Conservation (phyloP, 1,139 yeast species). For the Yamadazyma atlantica region DNA sequence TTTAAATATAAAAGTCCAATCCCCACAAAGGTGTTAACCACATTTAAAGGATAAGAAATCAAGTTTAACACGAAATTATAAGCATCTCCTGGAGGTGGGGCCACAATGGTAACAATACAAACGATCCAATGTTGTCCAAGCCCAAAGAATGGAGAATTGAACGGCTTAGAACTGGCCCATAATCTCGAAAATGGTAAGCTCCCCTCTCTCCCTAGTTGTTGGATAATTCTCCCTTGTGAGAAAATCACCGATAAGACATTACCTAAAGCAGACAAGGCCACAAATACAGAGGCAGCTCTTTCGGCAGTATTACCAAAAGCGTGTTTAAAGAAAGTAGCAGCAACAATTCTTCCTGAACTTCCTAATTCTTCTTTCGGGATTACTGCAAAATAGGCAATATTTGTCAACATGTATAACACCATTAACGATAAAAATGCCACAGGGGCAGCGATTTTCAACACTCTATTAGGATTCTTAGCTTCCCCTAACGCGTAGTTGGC, state of each 20-base stretch:
- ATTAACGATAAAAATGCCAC: constrained; percentile 59
- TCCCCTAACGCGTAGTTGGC: constrained; percentile 84
- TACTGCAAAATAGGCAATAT: constrained; percentile 58
- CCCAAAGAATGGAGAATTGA: constrained; percentile 51
- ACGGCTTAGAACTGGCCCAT: constrained; percentile 45
- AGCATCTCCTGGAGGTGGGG: constrained; percentile 53
- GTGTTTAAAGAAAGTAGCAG: constrained; percentile 45
- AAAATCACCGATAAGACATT: constrained; percentile 50
- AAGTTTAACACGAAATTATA: constrained; percentile 48
- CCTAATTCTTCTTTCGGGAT: constrained; percentile 48
- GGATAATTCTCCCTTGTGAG: constrained; percentile 51
- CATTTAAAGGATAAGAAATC: constrained; percentile 51
- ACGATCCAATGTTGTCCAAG: constrained; percentile 60
- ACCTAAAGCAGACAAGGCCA: constrained; percentile 51
- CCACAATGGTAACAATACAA: constrained; percentile 46
- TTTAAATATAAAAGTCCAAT: constrained; percentile 42
- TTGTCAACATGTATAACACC: constrained; percentile 65
- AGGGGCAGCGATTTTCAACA: constrained; percentile 47
- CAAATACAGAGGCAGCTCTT: constrained; percentile 49
- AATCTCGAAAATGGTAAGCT: constrained; percentile 46
- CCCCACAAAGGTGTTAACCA: constrained; percentile 48
- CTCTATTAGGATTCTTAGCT: constrained; percentile 53
- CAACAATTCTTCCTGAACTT: constrained; percentile 44
- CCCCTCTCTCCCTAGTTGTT: constrained; percentile 51
- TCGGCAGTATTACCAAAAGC: constrained; percentile 49